Conservation (phyloP, 2,329 filamentous ascomycete genomes). For the Dactylellina parvicollis region DNA sequence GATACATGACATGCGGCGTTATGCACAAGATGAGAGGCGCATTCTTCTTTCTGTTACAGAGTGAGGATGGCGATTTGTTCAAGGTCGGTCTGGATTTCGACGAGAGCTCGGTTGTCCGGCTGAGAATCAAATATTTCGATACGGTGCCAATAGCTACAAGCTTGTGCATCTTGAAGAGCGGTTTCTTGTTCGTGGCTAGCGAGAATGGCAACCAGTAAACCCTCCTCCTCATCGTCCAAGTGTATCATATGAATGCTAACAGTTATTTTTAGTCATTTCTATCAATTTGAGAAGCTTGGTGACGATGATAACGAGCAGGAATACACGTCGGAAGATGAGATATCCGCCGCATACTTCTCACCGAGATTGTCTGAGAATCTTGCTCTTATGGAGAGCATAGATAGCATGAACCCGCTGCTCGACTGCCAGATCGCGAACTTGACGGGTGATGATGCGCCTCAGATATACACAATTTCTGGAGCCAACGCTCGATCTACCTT, state of each 20-base stretch:
- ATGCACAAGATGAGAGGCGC: conserved; percentile 97
- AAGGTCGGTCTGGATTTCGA: conserved; percentile 95
- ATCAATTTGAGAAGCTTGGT: conserved; percentile 96
- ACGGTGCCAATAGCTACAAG: conserved; percentile 88
- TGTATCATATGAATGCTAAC: conserved; percentile 19
- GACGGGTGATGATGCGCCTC: conserved; percentile 90
- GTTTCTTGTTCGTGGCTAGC: conserved; percentile 90
- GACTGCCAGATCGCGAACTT: conserved; percentile 92
- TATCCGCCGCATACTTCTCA: conserved; percentile 84
- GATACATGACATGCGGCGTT: conserved; percentile 86
- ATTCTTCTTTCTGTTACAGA: conserved; percentile 96
- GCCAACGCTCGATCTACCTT: conserved; percentile 89
- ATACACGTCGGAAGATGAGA: conserved; percentile 81
- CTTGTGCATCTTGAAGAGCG: conserved; percentile 92
- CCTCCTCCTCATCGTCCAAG: not conserved
- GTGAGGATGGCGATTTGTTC: conserved; percentile 97
- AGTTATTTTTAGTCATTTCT: conserved; percentile 72
- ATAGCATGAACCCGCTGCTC: conserved; percentile 89
- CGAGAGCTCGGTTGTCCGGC: conserved; percentile 78
- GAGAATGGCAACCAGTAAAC: conserved; percentile 83
- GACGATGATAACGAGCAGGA: conserved; percentile 92
- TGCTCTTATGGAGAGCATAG: conserved; percentile 82
- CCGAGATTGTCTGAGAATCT: conserved; percentile 83
- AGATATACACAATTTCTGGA: conserved; percentile 93
- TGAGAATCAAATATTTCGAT: conserved; percentile 98